Evolutionary conservation across 306 rosid genomes (phyloP), one percentile per base, ranked within the genome.

Genomic region (Medicago truncatula): DNA sequence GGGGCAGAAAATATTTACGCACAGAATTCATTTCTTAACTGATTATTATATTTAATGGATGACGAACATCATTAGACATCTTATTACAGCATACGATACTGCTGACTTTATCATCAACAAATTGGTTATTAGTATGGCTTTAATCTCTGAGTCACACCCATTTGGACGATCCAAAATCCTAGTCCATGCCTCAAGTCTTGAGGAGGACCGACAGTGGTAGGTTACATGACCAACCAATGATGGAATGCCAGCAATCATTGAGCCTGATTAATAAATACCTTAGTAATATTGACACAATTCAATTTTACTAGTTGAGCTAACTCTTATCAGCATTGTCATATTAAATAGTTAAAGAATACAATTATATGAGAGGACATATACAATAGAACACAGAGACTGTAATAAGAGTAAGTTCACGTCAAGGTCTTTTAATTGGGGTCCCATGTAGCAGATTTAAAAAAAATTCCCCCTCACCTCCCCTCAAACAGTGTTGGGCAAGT

Each of bases 61-160:
- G 59, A 58, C 43, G 16, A 44, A 49, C 23, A 31, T 47, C 28
- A 34, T 75, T 74, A 46, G 71, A 13, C 63, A 75, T 47, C 61
- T 59, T 49, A 34, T 50, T 36, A 38, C 25, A 12, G 28, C 46
- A 40, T 41, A n/a, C 8, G 56, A 57, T 41, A 21, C 56, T 58
- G 53, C 20, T 36, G 31, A 53, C 18, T 16, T 17, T 17, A 9
- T 71, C 17, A 71, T 34, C 10, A 17, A 52, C 17, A 9, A 9
- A 38, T 71, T 50, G 46, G 53, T 71, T 54, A 71, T 11, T 14
- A 71, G 61, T 31, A 70, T 52, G 34, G 62, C 75, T 41, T 34
- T 14, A 52, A 9, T 70, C 63, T 70, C 63, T 52, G 34, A 40
- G 40, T 20, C 40, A 28, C 28, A 63, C 15, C 47, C 47, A n/a